phyloP scores from a whole-genome alignment of 202 grass and related monocot genomes.

The Digitaria exilis region DNA sequence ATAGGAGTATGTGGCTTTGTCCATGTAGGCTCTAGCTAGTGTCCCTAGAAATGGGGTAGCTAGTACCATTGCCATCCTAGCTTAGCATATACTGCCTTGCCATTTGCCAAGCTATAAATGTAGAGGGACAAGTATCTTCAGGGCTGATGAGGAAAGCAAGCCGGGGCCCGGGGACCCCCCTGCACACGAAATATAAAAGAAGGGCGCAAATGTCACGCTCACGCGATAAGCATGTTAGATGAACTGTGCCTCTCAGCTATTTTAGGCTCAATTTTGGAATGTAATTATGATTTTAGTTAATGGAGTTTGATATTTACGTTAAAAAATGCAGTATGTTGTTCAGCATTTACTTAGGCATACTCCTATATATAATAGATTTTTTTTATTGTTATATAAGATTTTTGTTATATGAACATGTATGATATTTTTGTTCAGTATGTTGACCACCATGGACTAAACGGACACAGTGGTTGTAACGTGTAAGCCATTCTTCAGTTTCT shows the following conservation, averaged over 20 bases:
- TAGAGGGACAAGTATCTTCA: constrained; percentile 46
- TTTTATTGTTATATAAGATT: too few species aligned
- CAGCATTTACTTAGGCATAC: too few species aligned
- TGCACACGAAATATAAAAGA: not conserved
- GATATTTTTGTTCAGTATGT: too few species aligned
- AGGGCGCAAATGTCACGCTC: constrained; percentile 11
- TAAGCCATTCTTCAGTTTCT: too few species aligned
- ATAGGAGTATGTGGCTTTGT: not conserved
- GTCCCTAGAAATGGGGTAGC: constrained; percentile 26
- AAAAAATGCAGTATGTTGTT: too few species aligned
- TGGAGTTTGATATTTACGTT: too few species aligned
- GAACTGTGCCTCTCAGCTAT: not conserved
- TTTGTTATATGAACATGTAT: too few species aligned
- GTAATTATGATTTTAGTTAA: not conserved
- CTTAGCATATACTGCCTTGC: constrained; percentile 27
- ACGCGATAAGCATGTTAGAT: not conserved
- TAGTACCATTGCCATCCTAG: constrained; percentile 25
- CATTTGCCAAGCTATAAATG: constrained; percentile 27
- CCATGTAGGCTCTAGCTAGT: constrained; percentile 23
- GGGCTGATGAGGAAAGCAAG: constrained; percentile 36
- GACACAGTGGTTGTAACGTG: too few species aligned
- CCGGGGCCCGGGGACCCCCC: constrained; percentile 25
- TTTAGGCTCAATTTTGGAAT: not conserved
- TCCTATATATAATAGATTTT: too few species aligned
- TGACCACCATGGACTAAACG: too few species aligned